Conservation (phyloP, 2,329 filamentous ascomycete species). For the Fusarium sp. region DNA sequence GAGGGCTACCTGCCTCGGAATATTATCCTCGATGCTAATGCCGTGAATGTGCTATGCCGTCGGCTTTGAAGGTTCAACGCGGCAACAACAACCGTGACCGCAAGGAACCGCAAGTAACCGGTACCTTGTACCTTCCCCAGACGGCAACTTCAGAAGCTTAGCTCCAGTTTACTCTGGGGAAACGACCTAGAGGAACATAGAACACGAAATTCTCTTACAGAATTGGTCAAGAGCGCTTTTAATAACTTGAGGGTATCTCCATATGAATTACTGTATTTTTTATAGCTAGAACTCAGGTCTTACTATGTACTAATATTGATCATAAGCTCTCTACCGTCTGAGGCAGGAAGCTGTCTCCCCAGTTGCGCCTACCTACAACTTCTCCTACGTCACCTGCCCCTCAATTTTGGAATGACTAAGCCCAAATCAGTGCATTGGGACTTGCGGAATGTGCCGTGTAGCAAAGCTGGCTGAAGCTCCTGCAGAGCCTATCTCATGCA, state of each 20-base stretch:
- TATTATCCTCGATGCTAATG: constrained; percentile 38
- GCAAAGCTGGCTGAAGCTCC: constrained; percentile 23
- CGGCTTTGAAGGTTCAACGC: constrained; percentile 40
- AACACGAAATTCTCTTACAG: neutral
- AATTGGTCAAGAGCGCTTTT: neutral
- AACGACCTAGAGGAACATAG: constrained; percentile 1
- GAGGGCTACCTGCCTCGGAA: constrained; percentile 16
- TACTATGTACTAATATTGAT: neutral
- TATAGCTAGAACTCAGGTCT: too few species aligned
- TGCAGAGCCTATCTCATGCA: constrained; percentile 26
- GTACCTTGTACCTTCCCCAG: constrained; percentile 45
- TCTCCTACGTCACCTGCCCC: constrained; percentile 46
- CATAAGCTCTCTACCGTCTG: neutral
- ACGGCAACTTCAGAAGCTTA: constrained; percentile 24
- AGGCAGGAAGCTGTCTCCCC: neutral
- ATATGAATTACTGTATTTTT: neutral
- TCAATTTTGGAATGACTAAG: constrained; percentile 30
- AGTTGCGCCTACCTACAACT: neutral
- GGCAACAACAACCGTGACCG: constrained; percentile 46
- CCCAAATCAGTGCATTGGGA: constrained; percentile 9
- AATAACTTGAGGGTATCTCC: neutral
- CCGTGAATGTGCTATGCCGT: constrained; percentile 48
- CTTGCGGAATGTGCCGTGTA: constrained; percentile 36
- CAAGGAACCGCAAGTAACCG: constrained; percentile 53
- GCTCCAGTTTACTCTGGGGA: constrained; percentile 30